These are phyloP conservation scores for Corniculantispora saksenae DNA, from an alignment of 2,329 filamentous ascomycete genomes.

Conservation along the genomic window DNA sequence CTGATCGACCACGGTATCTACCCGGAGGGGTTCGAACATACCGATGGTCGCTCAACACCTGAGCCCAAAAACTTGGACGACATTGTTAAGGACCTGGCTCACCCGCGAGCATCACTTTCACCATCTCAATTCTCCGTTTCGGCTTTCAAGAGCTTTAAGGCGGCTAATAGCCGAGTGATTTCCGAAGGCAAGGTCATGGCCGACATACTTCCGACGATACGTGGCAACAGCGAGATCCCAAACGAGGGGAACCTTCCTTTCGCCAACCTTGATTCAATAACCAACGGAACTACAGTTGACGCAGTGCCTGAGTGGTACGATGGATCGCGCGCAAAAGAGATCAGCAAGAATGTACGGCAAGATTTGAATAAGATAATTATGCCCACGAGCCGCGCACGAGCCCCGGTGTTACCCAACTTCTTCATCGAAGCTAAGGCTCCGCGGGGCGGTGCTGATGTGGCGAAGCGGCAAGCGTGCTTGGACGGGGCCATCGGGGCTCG, in stretches of 20 bases:
- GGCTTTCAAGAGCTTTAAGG: constrained; percentile 32
- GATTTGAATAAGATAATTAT: neutral
- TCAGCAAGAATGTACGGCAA: constrained; percentile 25
- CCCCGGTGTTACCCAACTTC: constrained; percentile 41
- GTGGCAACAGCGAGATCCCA: constrained; percentile 13
- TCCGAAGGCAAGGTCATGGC: constrained; percentile 37
- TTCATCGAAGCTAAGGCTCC: constrained; percentile 43
- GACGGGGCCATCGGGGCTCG: constrained; percentile 40
- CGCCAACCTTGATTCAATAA: constrained; percentile 37
- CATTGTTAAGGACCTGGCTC: neutral
- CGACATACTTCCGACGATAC: constrained; percentile 35
- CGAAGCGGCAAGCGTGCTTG: constrained; percentile 36
- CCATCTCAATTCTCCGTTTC: constrained; percentile 34
- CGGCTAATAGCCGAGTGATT: constrained; percentile 29
- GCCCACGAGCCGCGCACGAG: neutral
- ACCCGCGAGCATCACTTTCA: constrained; percentile 35
- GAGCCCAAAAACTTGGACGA: neutral
- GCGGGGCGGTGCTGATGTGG: constrained; percentile 28
- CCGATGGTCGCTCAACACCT: neutral
- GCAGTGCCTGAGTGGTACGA: constrained; percentile 36
- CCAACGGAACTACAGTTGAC: constrained; percentile 30
- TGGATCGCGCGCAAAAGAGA: constrained; percentile 29
- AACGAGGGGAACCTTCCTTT: neutral
- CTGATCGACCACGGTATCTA: constrained; percentile 38
- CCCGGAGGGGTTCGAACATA: constrained; percentile 14